Conservation (phyloP, 768 basidiomycete genomes). For the Rhizopogon rudus region DNA sequence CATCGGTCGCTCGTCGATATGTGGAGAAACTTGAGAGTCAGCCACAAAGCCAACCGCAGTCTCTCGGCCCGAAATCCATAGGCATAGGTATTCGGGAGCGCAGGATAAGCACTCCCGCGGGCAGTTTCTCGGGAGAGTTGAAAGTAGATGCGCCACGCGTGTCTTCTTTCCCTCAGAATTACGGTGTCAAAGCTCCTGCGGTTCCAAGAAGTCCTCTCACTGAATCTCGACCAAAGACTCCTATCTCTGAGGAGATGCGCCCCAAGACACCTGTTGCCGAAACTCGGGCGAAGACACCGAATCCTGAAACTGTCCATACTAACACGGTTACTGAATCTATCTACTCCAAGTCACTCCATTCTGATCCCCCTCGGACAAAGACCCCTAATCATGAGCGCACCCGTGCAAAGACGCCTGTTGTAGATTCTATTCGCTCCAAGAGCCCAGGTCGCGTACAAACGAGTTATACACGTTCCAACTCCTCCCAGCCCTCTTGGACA, state of each 20-base stretch:
- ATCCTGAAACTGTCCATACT: slow-evolving; percentile 10
- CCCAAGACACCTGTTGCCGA: slow-evolving; percentile 12
- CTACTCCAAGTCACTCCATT: not conserved
- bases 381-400: slow-evolving; percentile 3
- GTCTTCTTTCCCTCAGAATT: slow-evolving; percentile 17
- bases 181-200: slow-evolving; percentile 4
- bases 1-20: slow-evolving; percentile 27
- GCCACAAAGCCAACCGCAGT: slow-evolving; percentile 21
- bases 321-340: slow-evolving; percentile 14
- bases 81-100: slow-evolving; percentile 37
- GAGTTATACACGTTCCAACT: not conserved
- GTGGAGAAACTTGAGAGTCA: slow-evolving; percentile 37
- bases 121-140: slow-evolving; percentile 10
- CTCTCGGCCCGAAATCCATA: slow-evolving; percentile 27
- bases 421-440: not conserved
- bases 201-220: slow-evolving; percentile 1
- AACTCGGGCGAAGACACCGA: slow-evolving; percentile 16
- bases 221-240: slow-evolving; percentile 10
- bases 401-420: slow-evolving; percentile 11
- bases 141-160: slow-evolving; percentile 11
- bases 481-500: slow-evolving; percentile 16
- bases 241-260: slow-evolving; percentile 10
- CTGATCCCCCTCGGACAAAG: not conserved
- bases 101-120: slow-evolving; percentile 44
- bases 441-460: not conserved